Evolutionary conservation across 805 yeast genomes (phyloP), one percentile per base, ranked within the genome.

Genomic region (Spathaspora hagerdaliae): DNA sequence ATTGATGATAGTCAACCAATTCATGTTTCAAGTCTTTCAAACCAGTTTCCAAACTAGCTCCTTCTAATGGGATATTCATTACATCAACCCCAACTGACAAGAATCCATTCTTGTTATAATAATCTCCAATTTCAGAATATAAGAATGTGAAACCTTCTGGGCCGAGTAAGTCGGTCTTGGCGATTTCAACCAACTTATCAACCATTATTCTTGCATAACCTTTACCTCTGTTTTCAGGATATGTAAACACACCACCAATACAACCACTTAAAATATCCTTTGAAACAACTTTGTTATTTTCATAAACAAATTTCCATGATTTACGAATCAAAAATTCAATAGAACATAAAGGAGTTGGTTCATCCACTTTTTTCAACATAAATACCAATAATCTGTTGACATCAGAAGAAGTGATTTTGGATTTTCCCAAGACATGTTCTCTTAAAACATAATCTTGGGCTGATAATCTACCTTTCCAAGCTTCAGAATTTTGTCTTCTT

Each of bases 121-220:
- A 72, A 43, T 72, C 75, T 9, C 75, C 75, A 9, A 72, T 62
- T 49, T 72, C 77, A 2, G 74, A 68, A 51, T 71, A 71, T 45
- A 72, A 60, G 48, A 66, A 65, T 7, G 59, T 56, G 46, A 60
- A 69, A 1, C 74, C 75, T 34, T 63, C 63, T 2, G 45, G 45
- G 2, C 69, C 71, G 31, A 67, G 40, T 12, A 42, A 45, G 11
- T 57, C 55, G 4, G 27, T 36, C 46, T 58, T 58, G 26, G 60
- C 52, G 24, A 50, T 39, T 19, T 64, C 61, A 35, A 67, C 64
- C 39, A 69, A 46, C 48, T 63, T 59, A 48, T 69, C 71, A 27
- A 69, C 55, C 76, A 72, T 71, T 27, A 69, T 56, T 24, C 54
- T 50, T 12, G 73, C 75, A 44, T 59, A 61, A 0, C 75, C 75